A percentile compares a stretch with the other conserved stretches of the same genome.
phyloP scores from a whole-genome alignment of 2,329 filamentous ascomycete species.

The Orbilia oligospora region DNA sequence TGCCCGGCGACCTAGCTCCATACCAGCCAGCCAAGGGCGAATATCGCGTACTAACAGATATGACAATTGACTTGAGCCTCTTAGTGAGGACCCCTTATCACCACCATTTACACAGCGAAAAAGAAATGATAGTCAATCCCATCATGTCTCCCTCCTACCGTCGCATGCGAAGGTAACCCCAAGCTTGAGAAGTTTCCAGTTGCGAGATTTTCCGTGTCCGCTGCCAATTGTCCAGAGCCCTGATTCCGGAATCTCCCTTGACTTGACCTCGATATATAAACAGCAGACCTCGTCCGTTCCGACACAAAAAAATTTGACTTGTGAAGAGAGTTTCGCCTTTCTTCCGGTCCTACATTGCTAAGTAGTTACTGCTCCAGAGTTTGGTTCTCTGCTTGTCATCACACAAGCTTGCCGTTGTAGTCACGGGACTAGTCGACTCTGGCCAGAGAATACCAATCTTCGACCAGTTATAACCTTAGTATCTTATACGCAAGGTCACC shows the following conservation, averaged over 20 bases:
- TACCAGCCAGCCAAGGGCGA: conserved; percentile 28
- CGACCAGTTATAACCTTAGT: conserved; percentile 11
- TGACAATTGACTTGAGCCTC: conserved; percentile 43
- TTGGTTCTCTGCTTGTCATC: neutral
- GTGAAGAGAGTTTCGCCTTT: conserved; percentile 32
- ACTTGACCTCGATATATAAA: conserved; percentile 56
- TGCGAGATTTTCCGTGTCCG: conserved; percentile 37
- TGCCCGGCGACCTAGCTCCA: conserved; percentile 5
- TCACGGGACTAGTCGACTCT: conserved; percentile 1
- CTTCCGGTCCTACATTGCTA: conserved; percentile 22
- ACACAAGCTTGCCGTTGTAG: neutral
- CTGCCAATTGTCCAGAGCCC: conserved; percentile 32
- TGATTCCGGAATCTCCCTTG: conserved; percentile 34
- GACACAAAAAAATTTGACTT: conserved; percentile 7
- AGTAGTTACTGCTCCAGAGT: neutral
- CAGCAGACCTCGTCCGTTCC: conserved; percentile 54
- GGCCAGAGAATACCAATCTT: neutral
- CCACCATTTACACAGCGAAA: conserved; percentile 24
- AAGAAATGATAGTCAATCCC: conserved; percentile 42
- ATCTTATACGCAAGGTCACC: conserved; percentile 3
- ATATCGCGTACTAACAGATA: conserved; percentile 59
- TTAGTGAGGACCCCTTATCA: conserved; percentile 31
- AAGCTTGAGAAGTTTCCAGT: conserved; percentile 29
- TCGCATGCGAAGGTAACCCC: conserved; percentile 22
- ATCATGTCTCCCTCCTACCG: neutral